Conservation (phyloP, 805 yeast genomes). For the Martiniozyma abietophila region DNA sequence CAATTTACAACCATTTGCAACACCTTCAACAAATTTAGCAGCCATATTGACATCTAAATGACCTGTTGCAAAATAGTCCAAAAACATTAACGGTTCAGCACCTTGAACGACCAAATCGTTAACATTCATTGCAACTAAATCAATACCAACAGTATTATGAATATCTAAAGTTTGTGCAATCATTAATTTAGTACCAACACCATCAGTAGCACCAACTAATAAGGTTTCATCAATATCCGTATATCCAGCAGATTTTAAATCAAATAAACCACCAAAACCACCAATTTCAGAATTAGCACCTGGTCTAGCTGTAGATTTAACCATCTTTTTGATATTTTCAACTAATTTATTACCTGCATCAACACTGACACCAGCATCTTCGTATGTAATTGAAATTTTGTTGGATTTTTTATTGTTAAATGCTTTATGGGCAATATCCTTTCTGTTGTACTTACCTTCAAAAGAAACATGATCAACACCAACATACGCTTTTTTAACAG, state of each 20-base stretch:
- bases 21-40: constrained; percentile 85
- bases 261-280: constrained; percentile 97
- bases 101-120: constrained; percentile 98
- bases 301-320: constrained; percentile 83
- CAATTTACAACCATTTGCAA: constrained; percentile 89
- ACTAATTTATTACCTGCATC: constrained; percentile 91
- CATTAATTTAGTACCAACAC: constrained; percentile 95
- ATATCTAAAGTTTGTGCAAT: constrained; percentile 84
- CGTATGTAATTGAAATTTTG: constrained; percentile 63
- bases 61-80: constrained; percentile 96
- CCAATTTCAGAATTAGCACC: constrained; percentile 99
- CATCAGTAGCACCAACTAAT: constrained; percentile 96
- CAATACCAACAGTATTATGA: constrained; percentile 98
- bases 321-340: constrained; percentile 81
- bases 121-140: constrained; percentile 97
- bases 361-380: constrained; percentile 94
- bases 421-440: constrained; percentile 94
- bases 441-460: constrained; percentile 71
- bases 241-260: constrained; percentile 81
- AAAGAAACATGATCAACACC: constrained; percentile 76
- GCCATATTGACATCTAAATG: constrained; percentile 78
- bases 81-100: constrained; percentile 92
- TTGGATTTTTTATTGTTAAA: constrained; percentile 43
- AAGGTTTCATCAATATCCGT: constrained; percentile 62
- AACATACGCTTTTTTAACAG: constrained; percentile 77